These are phyloP conservation scores for Neurospora discreta DNA, from an alignment of 495 filamentous ascomycete species.

Conservation along the genomic window DNA sequence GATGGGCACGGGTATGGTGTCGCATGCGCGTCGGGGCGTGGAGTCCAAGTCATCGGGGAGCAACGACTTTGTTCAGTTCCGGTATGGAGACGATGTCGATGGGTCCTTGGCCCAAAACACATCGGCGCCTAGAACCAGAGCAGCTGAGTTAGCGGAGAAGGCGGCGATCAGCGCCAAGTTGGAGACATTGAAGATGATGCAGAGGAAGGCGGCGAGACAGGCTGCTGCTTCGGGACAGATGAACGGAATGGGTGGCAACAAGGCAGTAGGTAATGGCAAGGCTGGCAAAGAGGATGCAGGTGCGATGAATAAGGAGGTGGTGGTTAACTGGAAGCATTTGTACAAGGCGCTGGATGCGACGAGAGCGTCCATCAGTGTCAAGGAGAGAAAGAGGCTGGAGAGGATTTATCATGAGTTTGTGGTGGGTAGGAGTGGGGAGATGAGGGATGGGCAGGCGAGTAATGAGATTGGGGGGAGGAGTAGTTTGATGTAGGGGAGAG, in stretches of 20 bases:
- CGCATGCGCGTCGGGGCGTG: conserved; percentile 14
- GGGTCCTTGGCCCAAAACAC: conserved; percentile 17
- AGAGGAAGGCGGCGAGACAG: conserved; percentile 37
- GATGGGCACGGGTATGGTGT: conserved; percentile 21
- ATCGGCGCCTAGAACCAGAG: conserved; percentile 7
- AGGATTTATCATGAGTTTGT: conserved; percentile 89
- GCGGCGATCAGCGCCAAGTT: conserved; percentile 65
- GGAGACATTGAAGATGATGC: conserved; percentile 55
- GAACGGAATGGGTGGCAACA: conserved; percentile 23
- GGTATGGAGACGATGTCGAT: conserved; percentile 55
- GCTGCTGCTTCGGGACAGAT: background rate
- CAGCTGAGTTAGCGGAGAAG: conserved; percentile 51
- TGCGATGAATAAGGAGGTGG: conserved; percentile 52
- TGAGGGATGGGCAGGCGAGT: conserved; percentile 80
- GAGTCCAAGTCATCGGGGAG: conserved; percentile 19
- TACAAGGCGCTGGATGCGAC: conserved; percentile 66
- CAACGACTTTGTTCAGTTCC: conserved; percentile 68
- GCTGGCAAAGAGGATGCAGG: conserved; percentile 16
- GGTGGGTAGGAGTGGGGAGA: conserved; percentile 80
- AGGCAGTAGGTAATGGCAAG: conserved; percentile 38
- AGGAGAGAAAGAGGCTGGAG: conserved; percentile 62
- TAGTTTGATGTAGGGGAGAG: conserved; percentile 63
- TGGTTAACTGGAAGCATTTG: conserved; percentile 82
- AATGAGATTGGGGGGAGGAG: conserved; percentile 87
- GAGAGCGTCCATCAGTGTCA: conserved; percentile 64